phyloP scores from a whole-genome alignment of 179 eudicot species.

The Corrigiola litoralis region DNA sequence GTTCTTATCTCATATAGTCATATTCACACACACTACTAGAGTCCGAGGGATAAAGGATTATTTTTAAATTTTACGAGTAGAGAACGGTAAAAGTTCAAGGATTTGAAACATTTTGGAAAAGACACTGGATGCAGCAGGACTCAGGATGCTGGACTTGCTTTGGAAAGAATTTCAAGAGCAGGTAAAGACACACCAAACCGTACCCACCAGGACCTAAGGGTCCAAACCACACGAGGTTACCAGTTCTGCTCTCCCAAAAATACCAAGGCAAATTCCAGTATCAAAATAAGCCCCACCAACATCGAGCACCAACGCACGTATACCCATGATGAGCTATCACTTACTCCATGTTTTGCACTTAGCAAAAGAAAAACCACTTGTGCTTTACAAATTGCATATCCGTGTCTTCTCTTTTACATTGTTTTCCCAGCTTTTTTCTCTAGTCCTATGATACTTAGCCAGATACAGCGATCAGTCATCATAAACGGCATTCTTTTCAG shows the following conservation, averaged over 20 bases:
- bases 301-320: conserved; percentile 22
- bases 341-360: too few species aligned
- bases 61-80: too few species aligned
- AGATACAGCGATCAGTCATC: neutral
- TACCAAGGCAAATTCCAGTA: neutral
- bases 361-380: too few species aligned
- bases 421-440: conserved; percentile 17
- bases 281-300: conserved; percentile 9
- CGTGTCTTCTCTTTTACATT: conserved; percentile 7
- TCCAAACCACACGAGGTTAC: neutral
- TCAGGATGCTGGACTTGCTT: neutral
- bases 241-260: neutral
- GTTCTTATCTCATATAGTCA: too few species aligned
- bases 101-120: too few species aligned
- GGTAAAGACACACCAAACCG: conserved; percentile 20
- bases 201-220: conserved; percentile 11
- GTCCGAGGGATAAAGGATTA: too few species aligned
- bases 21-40: too few species aligned
- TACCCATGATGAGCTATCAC: conserved; percentile 13
- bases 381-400: neutral
- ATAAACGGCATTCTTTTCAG: neutral
- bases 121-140: neutral
- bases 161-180: conserved; percentile 10
- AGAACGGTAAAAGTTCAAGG: too few species aligned
- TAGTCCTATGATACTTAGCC: neutral